A percentile compares a stretch with the other conserved stretches of the same genome.
phyloP scores from a whole-genome alignment of 164 flowering plant species.

The Echeveria elegans region DNA sequence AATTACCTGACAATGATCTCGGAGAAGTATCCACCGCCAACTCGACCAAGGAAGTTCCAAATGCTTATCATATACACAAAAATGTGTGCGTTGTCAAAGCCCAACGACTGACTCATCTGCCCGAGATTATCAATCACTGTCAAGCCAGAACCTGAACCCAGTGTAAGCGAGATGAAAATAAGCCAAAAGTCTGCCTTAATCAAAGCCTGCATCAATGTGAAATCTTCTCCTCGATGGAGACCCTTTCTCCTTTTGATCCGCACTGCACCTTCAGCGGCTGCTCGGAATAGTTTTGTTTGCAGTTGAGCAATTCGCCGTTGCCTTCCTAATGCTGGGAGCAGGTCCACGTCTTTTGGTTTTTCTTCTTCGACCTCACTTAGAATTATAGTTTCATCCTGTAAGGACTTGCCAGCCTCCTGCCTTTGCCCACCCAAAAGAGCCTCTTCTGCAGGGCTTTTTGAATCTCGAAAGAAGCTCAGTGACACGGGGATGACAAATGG shows the following conservation, averaged over 20 bases:
- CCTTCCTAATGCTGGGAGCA: slow-evolving; percentile 80
- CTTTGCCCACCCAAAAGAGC: slow-evolving; percentile 41
- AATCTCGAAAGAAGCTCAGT: slow-evolving; percentile 29
- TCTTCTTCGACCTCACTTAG: slow-evolving; percentile 96
- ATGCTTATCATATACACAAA: slow-evolving; percentile 97
- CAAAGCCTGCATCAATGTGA: slow-evolving; percentile 79
- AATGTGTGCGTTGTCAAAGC: slow-evolving; percentile 75
- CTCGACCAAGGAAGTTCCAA: slow-evolving; percentile 98
- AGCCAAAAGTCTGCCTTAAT: slow-evolving; percentile 98
- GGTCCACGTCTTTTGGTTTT: slow-evolving; percentile 68
- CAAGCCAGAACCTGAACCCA: slow-evolving; percentile 95
- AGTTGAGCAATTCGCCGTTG: slow-evolving; percentile 72
- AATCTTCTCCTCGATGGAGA: slow-evolving; percentile 94
- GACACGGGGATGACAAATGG: slow-evolving; percentile 64
- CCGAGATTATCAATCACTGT: slow-evolving; percentile 98
- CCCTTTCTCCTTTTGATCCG: slow-evolving; percentile 82
- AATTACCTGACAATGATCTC: slow-evolving; percentile 75
- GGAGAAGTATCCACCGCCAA: slow-evolving; percentile 95
- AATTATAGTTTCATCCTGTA: slow-evolving; percentile 38
- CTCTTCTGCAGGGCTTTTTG: slow-evolving; percentile 39
- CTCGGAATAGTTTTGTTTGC: slow-evolving; percentile 72
- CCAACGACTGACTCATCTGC: slow-evolving; percentile 89
- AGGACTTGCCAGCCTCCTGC: slow-evolving; percentile 33
- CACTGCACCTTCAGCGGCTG: slow-evolving; percentile 99
- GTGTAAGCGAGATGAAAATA: slow-evolving; percentile 59